Base-by-base conservation (phyloP, 371 early-diverging fungal genomes). In the Lichtheimia corymbifera region DNA sequence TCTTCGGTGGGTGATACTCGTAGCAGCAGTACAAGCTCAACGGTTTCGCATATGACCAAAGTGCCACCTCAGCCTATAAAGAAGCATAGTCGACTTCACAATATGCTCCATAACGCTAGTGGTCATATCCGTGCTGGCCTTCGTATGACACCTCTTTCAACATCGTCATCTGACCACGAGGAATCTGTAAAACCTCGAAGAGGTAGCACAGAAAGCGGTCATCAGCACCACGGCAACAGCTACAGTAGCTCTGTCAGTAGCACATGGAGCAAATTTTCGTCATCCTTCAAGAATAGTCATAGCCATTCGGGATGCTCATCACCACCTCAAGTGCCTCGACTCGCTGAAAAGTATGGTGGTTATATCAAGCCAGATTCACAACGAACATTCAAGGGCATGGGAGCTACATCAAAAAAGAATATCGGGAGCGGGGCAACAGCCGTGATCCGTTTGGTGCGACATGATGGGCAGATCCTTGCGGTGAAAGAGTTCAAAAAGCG, bases 401-500 rank as follows among this genome's bases (percentile, higher is more conserved):
- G 76, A 0, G 64, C 76, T 0, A 76, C 76, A 24, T 68, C 68
- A 45, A 63, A 64, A 47, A 72, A 74, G 41, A 72, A 73, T 27
- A 74, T 78, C 60, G 79, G 67, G 12, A 74, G 73, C 57, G 79
- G 79, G 65, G 80, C 80, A n/a, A 79, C 80, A 3, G 80, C 80
- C 58, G 80, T 79, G 58, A 76, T 79, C 54, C 53, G 61, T 6
- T 43, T 61, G 17, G 45, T 61, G 17, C 53, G 52, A 25, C 52
- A 15, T n/a, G 45, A 61, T 6, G 28, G 52, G 5, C 44, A 44
- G 22, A 70, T 80, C 45, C 59, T 76, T 51, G 80, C 80, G 22
- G 75, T 74, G 54, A 77, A 91, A 72, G 91, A 89, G 65, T 92
- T 93, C 73, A 82, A 82, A 27, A 83, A 83, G 56, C 61, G 63